These are phyloP conservation scores for Sporopachydermia cereana DNA, from an alignment of 1,139 yeast genomes.

Conservation along the genomic window DNA sequence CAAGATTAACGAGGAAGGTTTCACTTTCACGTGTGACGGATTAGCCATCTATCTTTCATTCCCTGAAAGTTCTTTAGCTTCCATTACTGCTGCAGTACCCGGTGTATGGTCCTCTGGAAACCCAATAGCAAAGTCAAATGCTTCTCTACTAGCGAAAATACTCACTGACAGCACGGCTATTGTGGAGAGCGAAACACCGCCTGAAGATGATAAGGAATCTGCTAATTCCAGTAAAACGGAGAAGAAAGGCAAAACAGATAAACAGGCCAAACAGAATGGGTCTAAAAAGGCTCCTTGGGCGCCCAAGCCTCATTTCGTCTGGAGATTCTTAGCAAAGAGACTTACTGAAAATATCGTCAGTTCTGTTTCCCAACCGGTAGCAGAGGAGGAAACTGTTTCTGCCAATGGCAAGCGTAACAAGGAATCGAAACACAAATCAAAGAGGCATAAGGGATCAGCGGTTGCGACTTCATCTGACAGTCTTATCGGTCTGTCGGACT, in stretches of 20 bases:
- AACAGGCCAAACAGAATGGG: constrained; percentile 9
- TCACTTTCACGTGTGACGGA: constrained; percentile 69
- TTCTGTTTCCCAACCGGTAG: not conserved
- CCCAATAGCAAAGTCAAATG: constrained; percentile 62
- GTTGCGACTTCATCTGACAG: not conserved
- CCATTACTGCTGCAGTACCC: constrained; percentile 21
- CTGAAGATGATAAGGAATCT: constrained; percentile 17
- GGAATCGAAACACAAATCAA: constrained; percentile 22
- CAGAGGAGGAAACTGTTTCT: constrained; percentile 16
- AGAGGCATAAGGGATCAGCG: not conserved
- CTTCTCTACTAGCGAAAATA: constrained; percentile 47
- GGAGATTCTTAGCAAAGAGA: constrained; percentile 51
- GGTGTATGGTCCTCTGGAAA: constrained; percentile 57
- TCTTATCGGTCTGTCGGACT: constrained; percentile 42
- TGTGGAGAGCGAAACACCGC: constrained; percentile 27
- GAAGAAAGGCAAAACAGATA: constrained; percentile 13
- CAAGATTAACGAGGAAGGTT: constrained; percentile 38
- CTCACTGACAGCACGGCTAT: constrained; percentile 43
- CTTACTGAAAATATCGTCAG: constrained; percentile 25
- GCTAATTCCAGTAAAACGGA: too few species aligned
- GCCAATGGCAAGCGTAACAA: constrained; percentile 17
- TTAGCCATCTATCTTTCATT: constrained; percentile 55
- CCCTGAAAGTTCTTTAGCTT: constrained; percentile 26
- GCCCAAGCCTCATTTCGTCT: constrained; percentile 72
- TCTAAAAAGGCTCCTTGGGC: constrained; percentile 52